Percentiles rank a stretch among this genome's conserved stretches.
These are phyloP conservation scores for Aspergillus ellipticus DNA, from an alignment of 495 filamentous ascomycete genomes.

Conservation along the genomic window DNA sequence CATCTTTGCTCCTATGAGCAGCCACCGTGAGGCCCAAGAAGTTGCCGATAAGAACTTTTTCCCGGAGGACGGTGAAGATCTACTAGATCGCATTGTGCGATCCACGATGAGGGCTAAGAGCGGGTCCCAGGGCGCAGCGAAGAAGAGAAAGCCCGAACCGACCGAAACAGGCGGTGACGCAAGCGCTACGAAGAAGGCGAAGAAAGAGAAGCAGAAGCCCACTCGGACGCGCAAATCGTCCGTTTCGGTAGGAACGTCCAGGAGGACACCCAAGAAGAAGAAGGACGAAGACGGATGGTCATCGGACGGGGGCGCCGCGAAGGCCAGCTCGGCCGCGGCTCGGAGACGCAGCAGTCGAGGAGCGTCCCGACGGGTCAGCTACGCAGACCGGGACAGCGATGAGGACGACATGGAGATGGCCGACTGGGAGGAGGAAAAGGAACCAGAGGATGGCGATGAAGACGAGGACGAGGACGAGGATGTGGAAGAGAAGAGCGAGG, in stretches of 20 bases:
- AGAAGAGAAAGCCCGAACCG: conserved; percentile 49
- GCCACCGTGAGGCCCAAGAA: conserved; percentile 73
- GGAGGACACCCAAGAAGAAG: conserved; percentile 36
- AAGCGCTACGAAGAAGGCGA: conserved; percentile 42
- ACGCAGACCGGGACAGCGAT: conserved; percentile 55
- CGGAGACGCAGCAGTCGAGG: conserved; percentile 43
- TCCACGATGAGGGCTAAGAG: conserved; percentile 39
- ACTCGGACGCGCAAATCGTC: conserved; percentile 41
- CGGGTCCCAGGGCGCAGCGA: conserved; percentile 26
- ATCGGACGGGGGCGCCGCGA: conserved; percentile 32
- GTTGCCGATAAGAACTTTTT: conserved; percentile 81
- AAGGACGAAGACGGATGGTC: conserved; percentile 43
- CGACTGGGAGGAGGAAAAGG: conserved; percentile 31
- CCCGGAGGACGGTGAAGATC: conserved; percentile 75
- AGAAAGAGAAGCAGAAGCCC: conserved; percentile 32
- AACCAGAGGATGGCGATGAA: conserved; percentile 25
- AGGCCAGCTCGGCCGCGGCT: conserved; percentile 21
- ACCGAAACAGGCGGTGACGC: conserved; percentile 28
- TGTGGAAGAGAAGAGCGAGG: conserved; percentile 18
- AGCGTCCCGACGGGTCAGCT: conserved; percentile 37
- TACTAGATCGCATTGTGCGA: conserved; percentile 63
- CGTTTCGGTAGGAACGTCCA: conserved; percentile 29
- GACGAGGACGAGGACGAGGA: conserved; percentile 18
- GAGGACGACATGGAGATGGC: conserved; percentile 58
- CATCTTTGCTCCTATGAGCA: conserved; percentile 70